These are phyloP conservation scores for Lactarius akahatsu DNA, from an alignment of 768 basidiomycete species.

Conservation along the genomic window DNA sequence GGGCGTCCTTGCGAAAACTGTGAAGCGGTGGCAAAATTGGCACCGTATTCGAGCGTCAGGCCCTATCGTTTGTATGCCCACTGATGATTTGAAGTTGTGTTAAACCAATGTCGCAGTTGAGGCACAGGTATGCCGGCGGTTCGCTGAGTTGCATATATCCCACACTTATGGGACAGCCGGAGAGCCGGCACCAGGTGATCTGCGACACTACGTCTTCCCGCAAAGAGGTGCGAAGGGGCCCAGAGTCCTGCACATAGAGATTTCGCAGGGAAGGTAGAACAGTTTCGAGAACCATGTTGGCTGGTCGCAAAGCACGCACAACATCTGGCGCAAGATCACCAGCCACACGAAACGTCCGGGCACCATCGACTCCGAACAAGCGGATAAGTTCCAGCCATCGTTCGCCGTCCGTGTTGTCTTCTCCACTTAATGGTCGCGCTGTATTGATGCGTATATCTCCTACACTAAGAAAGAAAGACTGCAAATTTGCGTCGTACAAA, in stretches of 20 bases:
- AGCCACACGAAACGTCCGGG: neutral
- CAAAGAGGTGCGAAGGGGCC: neutral
- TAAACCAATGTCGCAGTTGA: neutral
- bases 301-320: neutral
- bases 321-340: neutral
- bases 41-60: neutral
- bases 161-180: neutral
- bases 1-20: neutral
- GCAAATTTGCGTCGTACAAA: neutral
- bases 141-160: neutral
- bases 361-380: neutral
- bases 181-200: neutral
- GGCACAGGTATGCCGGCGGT: neutral
- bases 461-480: neutral
- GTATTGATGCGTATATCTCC: neutral
- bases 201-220: neutral
- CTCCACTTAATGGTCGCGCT: neutral
- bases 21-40: neutral
- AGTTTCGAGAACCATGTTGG: neutral
- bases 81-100: neutral
- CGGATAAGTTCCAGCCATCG: neutral
- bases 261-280: neutral
- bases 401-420: neutral
- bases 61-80: neutral
- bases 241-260: neutral